A percentile compares a stretch with the other conserved stretches of the same genome.
phyloP scores from a whole-genome alignment of 257 asterid species.

The Jacaranda copaia region DNA sequence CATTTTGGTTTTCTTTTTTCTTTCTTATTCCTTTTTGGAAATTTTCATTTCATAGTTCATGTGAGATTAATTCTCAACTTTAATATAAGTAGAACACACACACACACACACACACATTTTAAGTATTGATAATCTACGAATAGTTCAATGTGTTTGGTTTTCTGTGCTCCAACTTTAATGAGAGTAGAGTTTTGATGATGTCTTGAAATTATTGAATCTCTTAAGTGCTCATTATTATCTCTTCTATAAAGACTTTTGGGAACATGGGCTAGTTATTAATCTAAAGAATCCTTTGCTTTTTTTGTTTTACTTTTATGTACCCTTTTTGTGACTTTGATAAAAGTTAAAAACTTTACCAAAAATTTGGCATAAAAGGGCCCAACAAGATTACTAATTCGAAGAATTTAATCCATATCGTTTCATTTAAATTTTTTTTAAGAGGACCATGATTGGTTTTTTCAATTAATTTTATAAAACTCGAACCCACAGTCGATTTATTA shows the following conservation, averaged over 20 bases:
- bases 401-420: background rate
- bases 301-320: slow-evolving; percentile 30
- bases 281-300: slow-evolving; percentile 42
- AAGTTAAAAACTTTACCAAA: slow-evolving; percentile 46
- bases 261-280: slow-evolving; percentile 63
- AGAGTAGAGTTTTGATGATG: slow-evolving; percentile 58
- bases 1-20: too few species aligned
- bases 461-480: too few species aligned
- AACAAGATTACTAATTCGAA: background rate
- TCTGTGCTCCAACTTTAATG: slow-evolving; percentile 44
- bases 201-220: slow-evolving; percentile 54
- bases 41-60: background rate
- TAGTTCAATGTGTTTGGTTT: slow-evolving; percentile 15
- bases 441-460: background rate
- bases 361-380: slow-evolving; percentile 30
- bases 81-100: slow-evolving; percentile 6
- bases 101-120: too few species aligned
- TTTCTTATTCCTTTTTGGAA: too few species aligned
- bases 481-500: too few species aligned
- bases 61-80: background rate
- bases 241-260: slow-evolving; percentile 56
- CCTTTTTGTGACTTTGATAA: slow-evolving; percentile 42
- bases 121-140: slow-evolving; percentile 1
- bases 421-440: background rate
- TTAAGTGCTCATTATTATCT: slow-evolving; percentile 51